A percentile compares a stretch with the other conserved stretches of the same genome.
Conservation (phyloP, 1,284 basidiomycete genomes). For the Trametes versicolor region DNA sequence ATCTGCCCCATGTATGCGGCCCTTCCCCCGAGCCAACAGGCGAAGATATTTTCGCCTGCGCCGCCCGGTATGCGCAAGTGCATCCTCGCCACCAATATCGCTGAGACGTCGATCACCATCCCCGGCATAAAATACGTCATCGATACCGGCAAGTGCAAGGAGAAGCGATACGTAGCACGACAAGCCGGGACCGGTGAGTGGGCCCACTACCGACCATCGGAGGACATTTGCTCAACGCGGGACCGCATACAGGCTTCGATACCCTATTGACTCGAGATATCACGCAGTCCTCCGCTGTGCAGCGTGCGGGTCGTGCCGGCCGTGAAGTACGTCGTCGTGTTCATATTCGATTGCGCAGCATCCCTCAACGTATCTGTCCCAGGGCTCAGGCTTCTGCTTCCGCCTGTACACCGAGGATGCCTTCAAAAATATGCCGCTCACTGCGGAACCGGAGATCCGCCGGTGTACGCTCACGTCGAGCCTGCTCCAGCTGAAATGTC, state of each 20-base stretch:
- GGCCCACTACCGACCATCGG: not conserved
- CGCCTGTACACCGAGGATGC: conserved; percentile 87
- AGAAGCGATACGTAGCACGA: conserved; percentile 85
- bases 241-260: conserved; percentile 76
- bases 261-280: conserved; percentile 87
- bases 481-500: conserved; percentile 85
- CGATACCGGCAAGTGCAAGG: conserved; percentile 95
- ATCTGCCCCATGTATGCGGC: conserved; percentile 88
- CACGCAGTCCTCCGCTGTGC: conserved; percentile 89
- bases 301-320: conserved; percentile 90
- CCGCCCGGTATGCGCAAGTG: conserved; percentile 85
- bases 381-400: conserved; percentile 87
- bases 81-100: conserved; percentile 95
- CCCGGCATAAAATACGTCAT: conserved; percentile 96
- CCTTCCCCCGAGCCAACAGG: conserved; percentile 81
- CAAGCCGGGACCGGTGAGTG: conserved; percentile 71
- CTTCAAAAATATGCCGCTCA: conserved; percentile 71
- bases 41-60: conserved; percentile 79
- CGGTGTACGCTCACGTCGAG: conserved; percentile 87
- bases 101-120: conserved; percentile 99
- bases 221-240: not conserved
- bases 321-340: conserved; percentile 67
- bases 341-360: not conserved
- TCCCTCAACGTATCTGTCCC: not conserved
- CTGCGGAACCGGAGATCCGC: conserved; percentile 88